Evolutionary conservation across 2,329 filamentous ascomycete species (phyloP).

Genomic region (Onygena corvina): DNA sequence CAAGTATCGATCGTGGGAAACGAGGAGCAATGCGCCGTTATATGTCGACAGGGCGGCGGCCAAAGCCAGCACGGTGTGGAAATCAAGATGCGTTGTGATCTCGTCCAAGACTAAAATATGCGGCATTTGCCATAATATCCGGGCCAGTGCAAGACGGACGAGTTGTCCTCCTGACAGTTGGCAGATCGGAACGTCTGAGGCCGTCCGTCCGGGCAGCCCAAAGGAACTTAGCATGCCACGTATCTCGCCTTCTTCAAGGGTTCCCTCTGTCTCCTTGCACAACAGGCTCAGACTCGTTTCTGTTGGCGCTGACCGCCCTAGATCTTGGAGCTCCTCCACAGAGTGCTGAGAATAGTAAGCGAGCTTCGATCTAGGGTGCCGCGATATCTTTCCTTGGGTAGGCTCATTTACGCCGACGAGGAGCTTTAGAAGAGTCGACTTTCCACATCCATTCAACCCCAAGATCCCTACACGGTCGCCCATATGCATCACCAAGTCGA

Average conservation of each 20-base stretch:
- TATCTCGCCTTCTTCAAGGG: conserved; percentile 53
- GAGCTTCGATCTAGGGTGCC: conserved; percentile 56
- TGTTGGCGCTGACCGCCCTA: conserved; percentile 40
- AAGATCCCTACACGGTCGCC: conserved; percentile 64
- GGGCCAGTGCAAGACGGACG: conserved; percentile 53
- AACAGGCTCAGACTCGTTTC: conserved; percentile 57
- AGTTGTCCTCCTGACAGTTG: conserved; percentile 71
- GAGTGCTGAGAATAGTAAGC: conserved; percentile 74
- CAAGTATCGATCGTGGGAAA: conserved; percentile 75
- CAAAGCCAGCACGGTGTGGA: conserved; percentile 63
- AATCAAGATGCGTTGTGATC: conserved; percentile 75
- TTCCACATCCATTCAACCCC: conserved; percentile 70
- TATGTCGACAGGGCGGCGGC: conserved; percentile 54
- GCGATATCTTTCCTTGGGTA: conserved; percentile 49
- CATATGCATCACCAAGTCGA: conserved; percentile 57
- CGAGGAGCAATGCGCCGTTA: conserved; percentile 62
- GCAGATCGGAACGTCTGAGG: conserved; percentile 60
- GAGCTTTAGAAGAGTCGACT: conserved; percentile 64
- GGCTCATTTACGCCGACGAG: conserved; percentile 51
- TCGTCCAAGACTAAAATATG: conserved; percentile 68
- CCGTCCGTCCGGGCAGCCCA: conserved; percentile 57
- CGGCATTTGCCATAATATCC: conserved; percentile 55
- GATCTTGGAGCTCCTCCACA: conserved; percentile 53
- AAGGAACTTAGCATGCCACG: conserved; percentile 56
- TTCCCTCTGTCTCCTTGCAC: conserved; percentile 41